These are phyloP conservation scores for Rhynchospora breviuscula DNA, from an alignment of 176 grass and related monocot genomes.

Conservation along the genomic window DNA sequence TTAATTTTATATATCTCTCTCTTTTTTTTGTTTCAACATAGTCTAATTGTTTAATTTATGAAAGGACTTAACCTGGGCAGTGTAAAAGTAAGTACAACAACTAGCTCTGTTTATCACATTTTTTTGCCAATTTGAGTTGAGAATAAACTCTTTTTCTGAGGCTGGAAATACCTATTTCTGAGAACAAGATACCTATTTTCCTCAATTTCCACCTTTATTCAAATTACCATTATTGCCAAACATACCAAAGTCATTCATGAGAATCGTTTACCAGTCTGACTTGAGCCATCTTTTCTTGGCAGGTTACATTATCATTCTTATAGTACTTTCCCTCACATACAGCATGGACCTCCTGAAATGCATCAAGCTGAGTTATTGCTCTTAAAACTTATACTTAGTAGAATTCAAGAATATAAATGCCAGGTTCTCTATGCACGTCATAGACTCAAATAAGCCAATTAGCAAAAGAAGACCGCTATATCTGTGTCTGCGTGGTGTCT, in stretches of 20 bases:
- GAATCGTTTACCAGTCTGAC: constrained; percentile 42
- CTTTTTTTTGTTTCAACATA: not conserved
- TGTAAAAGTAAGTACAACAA: not conserved
- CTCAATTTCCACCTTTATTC: not conserved
- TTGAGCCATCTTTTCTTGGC: constrained; percentile 43
- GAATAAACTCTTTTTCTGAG: too few relatives aligned
- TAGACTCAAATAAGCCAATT: not conserved
- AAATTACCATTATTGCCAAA: not conserved
- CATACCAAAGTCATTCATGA: not conserved
- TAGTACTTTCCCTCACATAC: constrained; percentile 63
- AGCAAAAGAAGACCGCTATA: not conserved
- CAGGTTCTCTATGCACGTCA: not conserved
- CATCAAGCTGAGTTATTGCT: not conserved
- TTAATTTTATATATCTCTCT: not conserved
- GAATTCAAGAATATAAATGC: not conserved
- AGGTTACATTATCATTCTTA: constrained; percentile 28
- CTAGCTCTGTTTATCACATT: not conserved
- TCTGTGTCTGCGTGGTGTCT: too few relatives aligned
- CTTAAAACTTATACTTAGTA: not conserved
- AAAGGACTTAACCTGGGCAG: not conserved
- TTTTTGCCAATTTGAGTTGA: too few relatives aligned
- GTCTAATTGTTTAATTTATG: not conserved
- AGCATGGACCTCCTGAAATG: constrained; percentile 49
- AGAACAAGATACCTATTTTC: not conserved
- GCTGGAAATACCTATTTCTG: too few relatives aligned